Percentiles rank a stretch among this genome's conserved stretches.
Conservation (phyloP, 345 rosid genomes). For the Nasturtium officinale region DNA sequence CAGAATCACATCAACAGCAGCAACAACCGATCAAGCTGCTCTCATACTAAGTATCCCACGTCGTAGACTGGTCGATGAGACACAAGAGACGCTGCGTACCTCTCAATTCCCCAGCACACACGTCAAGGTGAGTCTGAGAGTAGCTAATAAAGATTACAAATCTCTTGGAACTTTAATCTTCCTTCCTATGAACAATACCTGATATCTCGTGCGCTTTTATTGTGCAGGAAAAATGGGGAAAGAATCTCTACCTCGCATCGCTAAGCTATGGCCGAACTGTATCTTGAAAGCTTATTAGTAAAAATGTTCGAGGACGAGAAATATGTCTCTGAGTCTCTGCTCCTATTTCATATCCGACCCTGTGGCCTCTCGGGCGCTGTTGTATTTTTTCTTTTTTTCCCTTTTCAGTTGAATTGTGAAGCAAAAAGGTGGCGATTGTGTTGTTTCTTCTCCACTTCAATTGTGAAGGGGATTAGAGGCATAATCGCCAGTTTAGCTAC, state of each 20-base stretch:
- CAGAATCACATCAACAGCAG: slow-evolving; percentile 93
- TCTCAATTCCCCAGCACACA: slow-evolving; percentile 94
- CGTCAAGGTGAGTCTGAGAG: slow-evolving; percentile 69
- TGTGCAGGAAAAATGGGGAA: slow-evolving; percentile 85
- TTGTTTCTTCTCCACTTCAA: slow-evolving; percentile 2
- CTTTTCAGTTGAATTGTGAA: slow-evolving; percentile 34
- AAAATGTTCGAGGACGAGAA: slow-evolving; percentile 24
- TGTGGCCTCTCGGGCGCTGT: slow-evolving; percentile 25
- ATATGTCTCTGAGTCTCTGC: slow-evolving; percentile 28
- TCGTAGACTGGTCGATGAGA: slow-evolving; percentile 81
- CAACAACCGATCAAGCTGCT: slow-evolving; percentile 91
- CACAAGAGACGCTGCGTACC: slow-evolving; percentile 95
- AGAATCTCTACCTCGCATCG: slow-evolving; percentile 77
- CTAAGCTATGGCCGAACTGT: slow-evolving; percentile 81
- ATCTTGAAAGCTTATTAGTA: slow-evolving; percentile 46
- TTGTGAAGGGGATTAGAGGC: slow-evolving; percentile 19
- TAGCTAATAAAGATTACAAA: background rate
- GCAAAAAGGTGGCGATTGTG: slow-evolving; percentile 28
- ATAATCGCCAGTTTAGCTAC: slow-evolving; percentile 33
- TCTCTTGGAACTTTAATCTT: background rate
- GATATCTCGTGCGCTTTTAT: background rate
- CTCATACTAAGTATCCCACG: slow-evolving; percentile 84
- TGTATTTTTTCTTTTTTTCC: slow-evolving; percentile 5
- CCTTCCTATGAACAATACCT: slow-evolving; percentile 3
- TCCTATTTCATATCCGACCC: slow-evolving; percentile 25